A percentile compares a stretch with the other conserved stretches of the same genome.
phyloP scores from a whole-genome alignment of 2,329 filamentous ascomycete species.

The Myriangium duriaei region DNA sequence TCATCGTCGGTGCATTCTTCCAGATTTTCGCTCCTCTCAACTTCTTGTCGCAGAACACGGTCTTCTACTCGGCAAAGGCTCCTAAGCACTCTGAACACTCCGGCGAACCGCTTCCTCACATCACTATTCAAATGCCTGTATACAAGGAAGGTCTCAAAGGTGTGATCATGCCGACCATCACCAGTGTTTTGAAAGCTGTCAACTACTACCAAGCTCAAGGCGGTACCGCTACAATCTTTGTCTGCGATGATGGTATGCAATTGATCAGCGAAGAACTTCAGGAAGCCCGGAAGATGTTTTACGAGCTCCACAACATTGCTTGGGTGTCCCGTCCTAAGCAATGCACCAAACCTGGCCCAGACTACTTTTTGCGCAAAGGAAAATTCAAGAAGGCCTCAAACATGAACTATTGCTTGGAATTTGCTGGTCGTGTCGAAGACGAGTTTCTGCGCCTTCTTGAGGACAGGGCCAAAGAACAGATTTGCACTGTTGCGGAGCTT shows the following conservation, averaged over 20 bases:
- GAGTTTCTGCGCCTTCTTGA: slow-evolving; percentile 56
- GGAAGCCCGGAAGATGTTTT: slow-evolving; percentile 32
- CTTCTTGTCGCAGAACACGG: slow-evolving; percentile 25
- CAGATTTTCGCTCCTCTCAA: slow-evolving; percentile 25
- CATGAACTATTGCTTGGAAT: slow-evolving; percentile 57
- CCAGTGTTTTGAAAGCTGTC: slow-evolving; percentile 30
- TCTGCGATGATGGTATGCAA: slow-evolving; percentile 58
- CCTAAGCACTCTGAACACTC: slow-evolving; percentile 17
- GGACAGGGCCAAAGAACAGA: slow-evolving; percentile 20
- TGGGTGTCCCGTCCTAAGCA: slow-evolving; percentile 38
- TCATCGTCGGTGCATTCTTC: slow-evolving; percentile 11
- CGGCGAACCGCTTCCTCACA: slow-evolving; percentile 28
- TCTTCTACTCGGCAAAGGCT: slow-evolving; percentile 24
- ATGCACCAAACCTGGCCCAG: slow-evolving; percentile 36
- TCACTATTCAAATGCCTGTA: slow-evolving; percentile 41
- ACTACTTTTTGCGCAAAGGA: slow-evolving; percentile 32
- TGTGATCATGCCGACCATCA: slow-evolving; percentile 26
- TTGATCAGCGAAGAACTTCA: slow-evolving; percentile 36
- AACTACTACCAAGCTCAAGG: slow-evolving; percentile 41
- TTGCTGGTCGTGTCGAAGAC: slow-evolving; percentile 55
- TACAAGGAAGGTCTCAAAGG: slow-evolving; percentile 29
- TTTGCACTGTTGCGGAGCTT: slow-evolving; percentile 7
- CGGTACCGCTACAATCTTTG: slow-evolving; percentile 52
- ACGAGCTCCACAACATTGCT: slow-evolving; percentile 37
- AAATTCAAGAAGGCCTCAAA: slow-evolving; percentile 55